Evolutionary conservation across 139 green algal species (phyloP), one percentile per base, ranked within the genome.

Genomic region (Spirogloea muscicola): DNA sequence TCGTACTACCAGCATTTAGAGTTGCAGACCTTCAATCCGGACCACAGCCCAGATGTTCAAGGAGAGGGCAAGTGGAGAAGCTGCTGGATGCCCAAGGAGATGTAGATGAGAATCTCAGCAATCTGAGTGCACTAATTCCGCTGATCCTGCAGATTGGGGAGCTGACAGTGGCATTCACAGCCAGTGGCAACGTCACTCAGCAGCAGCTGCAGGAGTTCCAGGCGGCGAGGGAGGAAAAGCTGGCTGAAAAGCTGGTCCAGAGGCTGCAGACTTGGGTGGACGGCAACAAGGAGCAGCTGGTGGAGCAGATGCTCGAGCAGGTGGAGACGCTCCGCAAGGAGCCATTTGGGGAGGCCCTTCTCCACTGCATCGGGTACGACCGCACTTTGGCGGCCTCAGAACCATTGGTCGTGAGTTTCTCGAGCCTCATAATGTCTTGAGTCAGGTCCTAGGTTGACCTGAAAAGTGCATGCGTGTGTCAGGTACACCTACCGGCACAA

Each of bases 351-450:
- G 16, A 37, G 3, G 33, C 42, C 0, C 38, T 80, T 16, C 63
- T 80, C 4, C 72, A 79, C 5, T 70, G 72, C 42, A 74, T 80
- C 31, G 72, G 72, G 72, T 80, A 34, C 4, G 67, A n/a, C n/a
- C n/a, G n/a, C n/a, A n/a, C n/a, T n/a, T n/a, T n/a, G n/a, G n/a
- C n/a, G n/a, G n/a, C n/a, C n/a, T n/a, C n/a, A n/a, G n/a, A n/a
- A n/a, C n/a, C n/a, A n/a, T n/a, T n/a, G n/a, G n/a, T n/a, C n/a
- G n/a, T n/a, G n/a, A n/a, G n/a, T n/a, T n/a, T n/a, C n/a, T n/a
- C n/a, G n/a, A n/a, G n/a, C n/a, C n/a, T n/a, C n/a, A n/a, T n/a
- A n/a, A n/a, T n/a, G n/a, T n/a, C n/a, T n/a, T n/a, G n/a, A n/a
- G n/a, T n/a, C n/a, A n/a, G n/a, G n/a, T n/a, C n/a, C n/a, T n/a